Percentiles rank a stretch among this genome's conserved stretches.
phyloP scores from a whole-genome alignment of 2,329 filamentous ascomycete genomes.

The Ophiocordyceps sinensis region DNA sequence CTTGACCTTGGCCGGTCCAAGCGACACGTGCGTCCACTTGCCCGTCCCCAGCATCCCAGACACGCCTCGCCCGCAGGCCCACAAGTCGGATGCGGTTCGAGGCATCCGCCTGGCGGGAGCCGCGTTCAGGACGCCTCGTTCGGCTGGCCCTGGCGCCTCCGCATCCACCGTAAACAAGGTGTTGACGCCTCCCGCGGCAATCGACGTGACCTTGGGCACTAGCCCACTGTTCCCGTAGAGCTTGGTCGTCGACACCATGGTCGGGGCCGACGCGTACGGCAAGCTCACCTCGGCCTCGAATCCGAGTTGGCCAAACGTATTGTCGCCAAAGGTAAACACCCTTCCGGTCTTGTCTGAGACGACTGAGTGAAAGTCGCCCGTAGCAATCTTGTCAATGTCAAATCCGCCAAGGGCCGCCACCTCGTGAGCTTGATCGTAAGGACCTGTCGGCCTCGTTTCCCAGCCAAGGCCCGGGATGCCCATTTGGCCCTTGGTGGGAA shows the following conservation, averaged over 20 bases:
- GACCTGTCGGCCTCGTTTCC: conserved; percentile 58
- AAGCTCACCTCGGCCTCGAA: conserved; percentile 52
- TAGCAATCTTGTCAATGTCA: conserved; percentile 58
- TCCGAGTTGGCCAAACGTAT: conserved; percentile 82
- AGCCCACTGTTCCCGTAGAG: conserved; percentile 57
- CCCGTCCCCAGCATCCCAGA: conserved; percentile 72
- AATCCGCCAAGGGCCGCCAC: conserved; percentile 56
- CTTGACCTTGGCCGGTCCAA: conserved; percentile 66
- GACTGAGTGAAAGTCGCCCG: conserved; percentile 78
- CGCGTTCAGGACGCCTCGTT: conserved; percentile 4
- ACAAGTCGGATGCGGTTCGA: conserved; percentile 45
- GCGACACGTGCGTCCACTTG: conserved; percentile 77
- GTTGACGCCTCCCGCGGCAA: conserved; percentile 76
- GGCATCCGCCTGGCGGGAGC: conserved; percentile 19
- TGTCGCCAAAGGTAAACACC: conserved; percentile 83
- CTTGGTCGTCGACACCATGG: conserved; percentile 52
- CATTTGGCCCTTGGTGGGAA: conserved; percentile 72
- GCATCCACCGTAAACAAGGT: conserved; percentile 82
- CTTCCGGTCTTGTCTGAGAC: conserved; percentile 62
- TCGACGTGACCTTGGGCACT: conserved; percentile 52
- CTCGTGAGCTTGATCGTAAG: conserved; percentile 74
- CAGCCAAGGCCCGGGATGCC: conserved; percentile 75
- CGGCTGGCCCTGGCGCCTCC: conserved; percentile 28
- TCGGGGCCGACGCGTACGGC: conserved; percentile 52
- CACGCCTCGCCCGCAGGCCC: conserved; percentile 77